Base-by-base conservation (phyloP, 2,329 filamentous ascomycete species). In the Aspergillus sp. region DNA sequence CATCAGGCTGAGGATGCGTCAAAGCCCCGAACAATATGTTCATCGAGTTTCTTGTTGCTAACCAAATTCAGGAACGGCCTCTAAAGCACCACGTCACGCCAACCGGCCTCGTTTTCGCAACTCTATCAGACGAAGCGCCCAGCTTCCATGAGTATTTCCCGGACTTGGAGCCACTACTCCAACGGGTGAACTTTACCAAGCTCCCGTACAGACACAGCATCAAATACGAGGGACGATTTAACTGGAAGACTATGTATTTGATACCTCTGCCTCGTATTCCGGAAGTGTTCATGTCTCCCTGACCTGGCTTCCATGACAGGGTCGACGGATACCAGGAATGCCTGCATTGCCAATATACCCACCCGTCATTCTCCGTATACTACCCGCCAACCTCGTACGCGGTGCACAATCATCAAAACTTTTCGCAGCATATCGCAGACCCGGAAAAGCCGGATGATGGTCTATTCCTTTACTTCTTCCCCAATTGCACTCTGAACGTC, bases 291-390 rank as follows among this genome's bases (percentile, higher is more conserved):
- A n/a, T 42, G 5, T 15, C n/a, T 8, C 32, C 19, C 54, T 57
- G 36, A 61, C 38, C 36, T 49, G 3, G 48, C n/a, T 32, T 17
- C 8, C 3, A 3, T 41, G 51, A 3, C 57, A 81, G 79, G 80
- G 82, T 85, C 23, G 83, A 85, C 61, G 83, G 83, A 7, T 85
- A 83, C 62, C 83, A 85, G 69, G 84, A 86, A 70, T 86, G 84
- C 62, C 77, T 86, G 19, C 83, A 85, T 68, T 85, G 83, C 72
- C 80, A 83, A 66, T 86, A 85, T 70, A 85, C 84, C 0, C 84
- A 86, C 61, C 83, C 82, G 0, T 81, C 81, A 5, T 86, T 86
- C 70, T 81, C 80, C 19, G 75, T 83, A 59, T 80, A 78, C 62
- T 86, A 86, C 58, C 82, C 82, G 5, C 82, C 83, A 3, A 83